Evolutionary conservation across 2,329 filamentous ascomycete genomes (phyloP).

Genomic region (Pyricularia grisea): DNA sequence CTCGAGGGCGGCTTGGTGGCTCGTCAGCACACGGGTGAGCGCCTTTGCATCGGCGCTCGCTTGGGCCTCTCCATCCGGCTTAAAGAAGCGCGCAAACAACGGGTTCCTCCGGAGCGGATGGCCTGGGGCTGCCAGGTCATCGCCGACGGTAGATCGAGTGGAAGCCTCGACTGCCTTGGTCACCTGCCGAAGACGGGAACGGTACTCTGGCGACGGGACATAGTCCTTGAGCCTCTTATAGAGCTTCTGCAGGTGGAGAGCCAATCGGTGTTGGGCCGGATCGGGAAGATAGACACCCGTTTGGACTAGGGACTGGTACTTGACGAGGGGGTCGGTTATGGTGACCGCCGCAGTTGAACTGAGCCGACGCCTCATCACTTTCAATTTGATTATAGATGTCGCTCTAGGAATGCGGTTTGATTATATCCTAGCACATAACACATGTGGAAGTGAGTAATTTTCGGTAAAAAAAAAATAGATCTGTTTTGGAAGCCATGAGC

Average conservation of each 20-base stretch:
- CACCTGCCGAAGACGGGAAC: slow-evolving; percentile 52
- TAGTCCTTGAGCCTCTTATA: slow-evolving; percentile 73
- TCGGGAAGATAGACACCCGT: slow-evolving; percentile 60
- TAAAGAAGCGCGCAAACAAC: slow-evolving; percentile 50
- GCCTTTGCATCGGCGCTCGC: slow-evolving; percentile 46
- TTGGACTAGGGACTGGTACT: slow-evolving; percentile 63
- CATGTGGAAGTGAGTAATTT: neutral
- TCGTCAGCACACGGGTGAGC: slow-evolving; percentile 58
- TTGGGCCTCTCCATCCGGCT: slow-evolving; percentile 8
- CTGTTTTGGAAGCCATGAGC: neutral
- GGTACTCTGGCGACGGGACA: slow-evolving; percentile 61
- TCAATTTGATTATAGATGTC: neutral
- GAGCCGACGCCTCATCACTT: slow-evolving; percentile 20
- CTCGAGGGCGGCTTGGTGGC: slow-evolving; percentile 60
- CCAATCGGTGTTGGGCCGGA: slow-evolving; percentile 61
- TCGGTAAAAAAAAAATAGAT: neutral
- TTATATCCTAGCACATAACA: neutral
- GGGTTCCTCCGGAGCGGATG: slow-evolving; percentile 51
- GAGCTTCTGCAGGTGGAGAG: slow-evolving; percentile 67
- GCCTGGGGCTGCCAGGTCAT: slow-evolving; percentile 35
- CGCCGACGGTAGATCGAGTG: slow-evolving; percentile 14
- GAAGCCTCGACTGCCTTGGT: slow-evolving; percentile 29
- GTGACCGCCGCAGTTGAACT: slow-evolving; percentile 35
- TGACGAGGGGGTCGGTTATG: slow-evolving; percentile 65
- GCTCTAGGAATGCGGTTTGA: neutral